phyloP scores from a whole-genome alignment of 345 rosid genomes.

The Cardamine occulta region DNA sequence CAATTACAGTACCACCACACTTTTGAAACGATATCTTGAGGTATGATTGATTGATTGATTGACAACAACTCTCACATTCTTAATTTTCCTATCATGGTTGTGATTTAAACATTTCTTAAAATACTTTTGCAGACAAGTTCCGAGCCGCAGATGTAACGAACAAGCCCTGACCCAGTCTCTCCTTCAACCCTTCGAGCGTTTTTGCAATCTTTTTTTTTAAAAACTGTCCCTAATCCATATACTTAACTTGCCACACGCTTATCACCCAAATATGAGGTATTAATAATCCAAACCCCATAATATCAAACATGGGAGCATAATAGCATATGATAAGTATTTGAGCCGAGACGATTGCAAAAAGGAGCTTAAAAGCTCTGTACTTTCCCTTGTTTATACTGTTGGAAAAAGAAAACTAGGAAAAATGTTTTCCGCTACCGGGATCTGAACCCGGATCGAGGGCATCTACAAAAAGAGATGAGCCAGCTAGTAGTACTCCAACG shows the following conservation, averaged over 20 bases:
- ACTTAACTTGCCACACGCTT: neutral
- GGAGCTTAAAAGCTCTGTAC: too few species aligned
- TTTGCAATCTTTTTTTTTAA: constrained; percentile 4
- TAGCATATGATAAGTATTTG: neutral
- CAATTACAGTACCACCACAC: constrained; percentile 75
- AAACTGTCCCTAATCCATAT: neutral
- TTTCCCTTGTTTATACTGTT: too few species aligned
- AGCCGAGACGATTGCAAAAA: too few species aligned
- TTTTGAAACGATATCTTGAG: constrained; percentile 77
- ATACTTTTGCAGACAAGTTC: constrained; percentile 28
- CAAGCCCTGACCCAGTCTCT: constrained; percentile 13
- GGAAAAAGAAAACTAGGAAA: too few species aligned
- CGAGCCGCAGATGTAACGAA: constrained; percentile 31
- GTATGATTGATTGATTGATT: constrained; percentile 42
- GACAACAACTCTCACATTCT: neutral
- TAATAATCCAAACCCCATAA: constrained; percentile 18
- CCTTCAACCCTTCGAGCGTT: neutral
- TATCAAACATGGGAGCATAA: neutral
- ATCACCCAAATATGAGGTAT: neutral
- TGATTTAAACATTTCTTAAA: constrained; percentile 1
- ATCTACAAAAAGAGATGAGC: too few species aligned
- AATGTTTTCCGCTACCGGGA: too few species aligned
- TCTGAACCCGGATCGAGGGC: too few species aligned
- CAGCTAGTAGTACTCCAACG: too few species aligned
- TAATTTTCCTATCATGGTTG: neutral